A percentile compares a stretch with the other conserved stretches of the same genome.
Evolutionary conservation across 768 basidiomycete species (phyloP).

Genomic region (Boletales sp.): DNA sequence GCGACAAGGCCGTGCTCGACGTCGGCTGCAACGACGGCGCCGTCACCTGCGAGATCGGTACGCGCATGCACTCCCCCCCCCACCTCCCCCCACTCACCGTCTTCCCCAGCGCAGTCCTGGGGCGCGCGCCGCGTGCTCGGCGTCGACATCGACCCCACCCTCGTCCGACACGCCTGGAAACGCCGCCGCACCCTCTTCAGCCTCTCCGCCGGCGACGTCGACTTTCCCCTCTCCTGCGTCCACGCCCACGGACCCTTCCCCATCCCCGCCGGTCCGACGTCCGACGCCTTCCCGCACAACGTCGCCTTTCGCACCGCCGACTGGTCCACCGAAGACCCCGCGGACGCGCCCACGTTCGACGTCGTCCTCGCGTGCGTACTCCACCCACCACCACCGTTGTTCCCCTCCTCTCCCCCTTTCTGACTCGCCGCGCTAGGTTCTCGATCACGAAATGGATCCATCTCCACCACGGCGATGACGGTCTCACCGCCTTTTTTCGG

Average conservation of each 20-base stretch:
- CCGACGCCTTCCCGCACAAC: slow-evolving; percentile 70
- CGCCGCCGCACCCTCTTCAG: slow-evolving; percentile 71
- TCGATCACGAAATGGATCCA: slow-evolving; percentile 94
- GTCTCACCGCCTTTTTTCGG: slow-evolving; percentile 62
- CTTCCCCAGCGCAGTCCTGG: slow-evolving; percentile 53
- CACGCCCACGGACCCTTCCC: slow-evolving; percentile 75
- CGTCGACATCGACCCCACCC: slow-evolving; percentile 78
- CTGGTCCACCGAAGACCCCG: slow-evolving; percentile 56
- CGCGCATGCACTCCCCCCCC: too few relatives aligned
- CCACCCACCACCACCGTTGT: too few relatives aligned
- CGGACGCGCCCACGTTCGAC: slow-evolving; percentile 65
- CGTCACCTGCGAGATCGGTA: slow-evolving; percentile 86
- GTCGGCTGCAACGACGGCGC: slow-evolving; percentile 86
- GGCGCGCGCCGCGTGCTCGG: slow-evolving; percentile 68
- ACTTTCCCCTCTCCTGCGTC: slow-evolving; percentile 77
- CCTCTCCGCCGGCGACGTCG: slow-evolving; percentile 30
- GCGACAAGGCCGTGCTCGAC: slow-evolving; percentile 64
- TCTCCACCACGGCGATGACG: slow-evolving; percentile 74
- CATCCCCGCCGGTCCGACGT: slow-evolving; percentile 42
- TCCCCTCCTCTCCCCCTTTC: background rate
- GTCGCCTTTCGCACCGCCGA: slow-evolving; percentile 67
- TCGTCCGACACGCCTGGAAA: slow-evolving; percentile 76
- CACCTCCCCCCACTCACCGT: too few relatives aligned
- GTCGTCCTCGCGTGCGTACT: slow-evolving; percentile 79
- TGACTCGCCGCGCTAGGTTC: slow-evolving; percentile 34